Percentiles rank a stretch among this genome's conserved stretches.
phyloP scores from a whole-genome alignment of 2,329 filamentous ascomycete genomes.

The Dothistroma pini region DNA sequence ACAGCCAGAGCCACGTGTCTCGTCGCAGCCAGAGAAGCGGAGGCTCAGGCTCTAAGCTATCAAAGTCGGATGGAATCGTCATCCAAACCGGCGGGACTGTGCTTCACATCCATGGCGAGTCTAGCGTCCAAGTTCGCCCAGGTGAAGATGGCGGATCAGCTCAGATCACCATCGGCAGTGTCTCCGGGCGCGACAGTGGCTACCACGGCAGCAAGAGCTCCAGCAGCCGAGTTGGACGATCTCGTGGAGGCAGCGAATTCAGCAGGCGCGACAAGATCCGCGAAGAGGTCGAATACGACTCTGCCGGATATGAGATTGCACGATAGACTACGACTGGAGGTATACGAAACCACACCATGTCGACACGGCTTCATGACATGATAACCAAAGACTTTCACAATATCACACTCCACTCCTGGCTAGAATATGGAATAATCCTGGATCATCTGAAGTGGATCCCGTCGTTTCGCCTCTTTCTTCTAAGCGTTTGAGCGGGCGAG shows the following conservation, averaged over 20 bases:
- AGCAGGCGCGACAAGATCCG: conserved; percentile 20
- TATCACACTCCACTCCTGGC: not conserved
- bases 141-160: conserved; percentile 26
- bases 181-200: conserved; percentile 22
- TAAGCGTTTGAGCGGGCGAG: conserved; percentile 14
- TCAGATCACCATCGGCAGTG: conserved; percentile 23
- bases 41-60: conserved; percentile 22
- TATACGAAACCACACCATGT: not conserved
- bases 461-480: not conserved
- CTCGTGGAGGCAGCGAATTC: conserved; percentile 7
- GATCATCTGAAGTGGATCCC: not conserved
- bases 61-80: conserved; percentile 23
- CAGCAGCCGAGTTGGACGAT: conserved; percentile 22
- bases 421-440: not conserved
- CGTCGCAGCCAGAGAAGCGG: conserved; percentile 27
- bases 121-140: conserved; percentile 25
- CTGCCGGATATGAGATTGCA: conserved; percentile 10
- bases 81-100: conserved; percentile 29
- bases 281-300: conserved; percentile 24
- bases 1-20: conserved; percentile 24
- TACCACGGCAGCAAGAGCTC: conserved; percentile 24
- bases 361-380: not conserved
- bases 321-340: not conserved
- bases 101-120: conserved; percentile 29
- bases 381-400: not conserved